Percentiles rank a stretch among this genome's conserved stretches.
phyloP scores from a whole-genome alignment of 2,329 filamentous ascomycete genomes.

The Erysiphe neolycopersici region DNA sequence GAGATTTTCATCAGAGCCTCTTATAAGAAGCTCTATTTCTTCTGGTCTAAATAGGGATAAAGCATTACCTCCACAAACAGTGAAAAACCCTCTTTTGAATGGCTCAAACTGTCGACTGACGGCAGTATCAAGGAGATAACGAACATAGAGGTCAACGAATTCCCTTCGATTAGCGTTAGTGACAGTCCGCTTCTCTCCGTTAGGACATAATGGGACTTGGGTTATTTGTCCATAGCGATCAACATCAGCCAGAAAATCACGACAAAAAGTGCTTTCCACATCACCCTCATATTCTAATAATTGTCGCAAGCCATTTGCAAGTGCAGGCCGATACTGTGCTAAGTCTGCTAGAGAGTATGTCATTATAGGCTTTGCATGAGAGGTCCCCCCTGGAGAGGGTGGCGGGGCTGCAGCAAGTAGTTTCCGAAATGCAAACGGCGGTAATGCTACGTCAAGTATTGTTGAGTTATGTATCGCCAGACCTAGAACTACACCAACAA shows the following conservation, averaged over 20 bases:
- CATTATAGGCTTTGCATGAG: slow-evolving; percentile 33
- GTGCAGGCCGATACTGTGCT: slow-evolving; percentile 49
- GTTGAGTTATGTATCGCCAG: slow-evolving; percentile 89
- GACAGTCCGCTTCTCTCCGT: slow-evolving; percentile 47
- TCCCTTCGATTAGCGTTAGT: slow-evolving; percentile 66
- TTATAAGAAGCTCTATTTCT: slow-evolving; percentile 69
- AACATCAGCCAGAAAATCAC: slow-evolving; percentile 54
- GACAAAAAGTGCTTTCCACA: slow-evolving; percentile 52
- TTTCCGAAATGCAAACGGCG: slow-evolving; percentile 74
- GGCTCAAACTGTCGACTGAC: slow-evolving; percentile 70
- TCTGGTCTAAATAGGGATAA: slow-evolving; percentile 68
- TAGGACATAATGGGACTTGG: slow-evolving; percentile 40
- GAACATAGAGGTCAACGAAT: slow-evolving; percentile 66
- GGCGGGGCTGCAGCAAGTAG: slow-evolving; percentile 52
- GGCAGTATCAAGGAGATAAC: slow-evolving; percentile 51
- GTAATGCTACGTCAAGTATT: slow-evolving; percentile 67
- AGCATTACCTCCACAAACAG: slow-evolving; percentile 70
- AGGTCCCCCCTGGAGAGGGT: slow-evolving; percentile 24
- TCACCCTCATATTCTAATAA: slow-evolving; percentile 65
- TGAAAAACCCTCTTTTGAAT: slow-evolving; percentile 84
- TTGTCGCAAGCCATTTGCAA: slow-evolving; percentile 50
- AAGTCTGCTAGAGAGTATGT: slow-evolving; percentile 58
- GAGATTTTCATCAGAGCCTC: slow-evolving; percentile 60
- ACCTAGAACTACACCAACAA: slow-evolving; percentile 68
- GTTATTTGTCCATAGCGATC: slow-evolving; percentile 48